Evolutionary conservation across 768 basidiomycete genomes (phyloP), one percentile per base, ranked within the genome.

Genomic region (Russula emetica): DNA sequence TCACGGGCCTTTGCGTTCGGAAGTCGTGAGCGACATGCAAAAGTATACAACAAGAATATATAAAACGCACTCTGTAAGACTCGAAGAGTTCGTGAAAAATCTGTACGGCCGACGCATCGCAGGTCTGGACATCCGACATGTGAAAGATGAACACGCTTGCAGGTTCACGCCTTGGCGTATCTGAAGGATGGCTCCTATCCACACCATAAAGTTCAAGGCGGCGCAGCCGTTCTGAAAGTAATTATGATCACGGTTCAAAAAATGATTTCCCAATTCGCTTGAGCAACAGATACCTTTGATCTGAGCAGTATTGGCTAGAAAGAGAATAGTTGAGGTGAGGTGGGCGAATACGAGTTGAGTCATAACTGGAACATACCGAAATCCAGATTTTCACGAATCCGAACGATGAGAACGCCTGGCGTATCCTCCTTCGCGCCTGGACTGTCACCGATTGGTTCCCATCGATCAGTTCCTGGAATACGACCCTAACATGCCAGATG

Each of bases 41-140:
- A 18, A 55, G 34, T 30, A 32, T 24, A 45, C 4, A 14, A 22
- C 18, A 18, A 0, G 34, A 58, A 7, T 18, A 58, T 34, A n/a
- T 5, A 28, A 34, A 69, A 74, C 63, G 7, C 68, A 88, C 92
- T 75, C 82, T 79, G 74, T 97, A 94, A 16, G 90, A 87, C 67
- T 86, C 83, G 50, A 87, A 75, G 2, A 94, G 74, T 72, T 95
- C 93, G 63, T 82, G 80, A 70, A 95, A 85, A 67, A 94, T 90
- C 74, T 93, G 91, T 10, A 86, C 82, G 32, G 94, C 92, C 90
- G 92, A 93, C 9, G 96, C 94, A 73, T 99, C 96, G 64, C 92
- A 86, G 20, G 80, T 83, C 62, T 94, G 92, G 4, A 97, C 89
- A 75, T 98, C 96, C 14, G 88, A 87, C 80, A 98, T 82, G 69